phyloP scores from a whole-genome alignment of 768 basidiomycete genomes.

The Punctularia strigosozonata region DNA sequence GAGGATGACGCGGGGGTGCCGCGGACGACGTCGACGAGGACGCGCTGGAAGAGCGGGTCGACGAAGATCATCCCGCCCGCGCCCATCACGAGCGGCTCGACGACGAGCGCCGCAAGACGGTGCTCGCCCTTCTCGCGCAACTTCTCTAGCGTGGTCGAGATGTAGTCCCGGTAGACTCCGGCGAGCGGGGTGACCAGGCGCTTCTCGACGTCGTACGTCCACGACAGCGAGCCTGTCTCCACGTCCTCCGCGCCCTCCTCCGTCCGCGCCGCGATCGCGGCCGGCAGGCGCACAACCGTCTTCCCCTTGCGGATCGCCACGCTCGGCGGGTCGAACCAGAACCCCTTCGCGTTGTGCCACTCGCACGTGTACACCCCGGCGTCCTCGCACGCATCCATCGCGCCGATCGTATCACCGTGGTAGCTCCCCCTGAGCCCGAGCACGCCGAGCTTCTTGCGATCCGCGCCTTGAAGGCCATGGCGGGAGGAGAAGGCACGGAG shows the following conservation, averaged over 20 bases:
- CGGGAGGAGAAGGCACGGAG: slow-evolving; percentile 51
- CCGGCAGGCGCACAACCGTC: slow-evolving; percentile 41
- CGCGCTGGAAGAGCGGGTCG: slow-evolving; percentile 90
- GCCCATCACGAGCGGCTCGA: slow-evolving; percentile 90
- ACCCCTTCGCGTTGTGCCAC: slow-evolving; percentile 89
- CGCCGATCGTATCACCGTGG: slow-evolving; percentile 95
- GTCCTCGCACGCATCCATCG: slow-evolving; percentile 91
- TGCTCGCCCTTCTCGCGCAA: slow-evolving; percentile 28
- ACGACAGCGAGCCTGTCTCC: slow-evolving; percentile 34
- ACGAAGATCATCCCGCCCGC: slow-evolving; percentile 97
- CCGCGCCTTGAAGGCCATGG: slow-evolving; percentile 22
- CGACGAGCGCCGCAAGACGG: slow-evolving; percentile 60
- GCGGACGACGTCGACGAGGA: slow-evolving; percentile 75
- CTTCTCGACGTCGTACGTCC: slow-evolving; percentile 57
- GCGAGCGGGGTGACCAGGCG: slow-evolving; percentile 57
- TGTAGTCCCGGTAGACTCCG: slow-evolving; percentile 44
- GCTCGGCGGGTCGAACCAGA: slow-evolving; percentile 87
- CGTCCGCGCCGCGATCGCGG: slow-evolving; percentile 24
- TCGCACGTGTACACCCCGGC: slow-evolving; percentile 83
- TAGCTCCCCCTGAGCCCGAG: slow-evolving; percentile 88
- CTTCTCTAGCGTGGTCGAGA: slow-evolving; percentile 37
- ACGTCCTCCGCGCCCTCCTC: slow-evolving; percentile 12
- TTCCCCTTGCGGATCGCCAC: slow-evolving; percentile 56
- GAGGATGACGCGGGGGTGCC: slow-evolving; percentile 22
- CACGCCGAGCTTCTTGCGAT: slow-evolving; percentile 52